These are phyloP conservation scores for Austroboletus festivus DNA, from an alignment of 768 basidiomycete genomes.

Conservation along the genomic window DNA sequence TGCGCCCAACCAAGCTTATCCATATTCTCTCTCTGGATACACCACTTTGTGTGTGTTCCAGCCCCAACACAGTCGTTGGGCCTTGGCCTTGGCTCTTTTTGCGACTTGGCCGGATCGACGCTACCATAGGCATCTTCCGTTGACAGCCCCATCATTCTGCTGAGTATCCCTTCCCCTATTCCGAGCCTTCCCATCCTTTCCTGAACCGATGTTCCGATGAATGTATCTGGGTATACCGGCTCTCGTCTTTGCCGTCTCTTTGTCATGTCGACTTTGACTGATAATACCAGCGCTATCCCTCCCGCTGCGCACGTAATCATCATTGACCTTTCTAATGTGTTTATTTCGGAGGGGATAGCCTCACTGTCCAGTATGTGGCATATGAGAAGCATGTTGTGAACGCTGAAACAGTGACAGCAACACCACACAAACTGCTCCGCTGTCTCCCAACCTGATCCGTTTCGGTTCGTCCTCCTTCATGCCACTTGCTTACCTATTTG, in stretches of 20 bases:
- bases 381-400: not conserved
- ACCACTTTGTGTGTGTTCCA: too few species aligned
- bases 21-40: not conserved
- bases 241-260: too few species aligned
- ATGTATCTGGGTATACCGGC: too few species aligned
- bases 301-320: slow-evolving; percentile 15
- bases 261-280: too few species aligned
- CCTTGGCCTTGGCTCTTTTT: slow-evolving; percentile 8
- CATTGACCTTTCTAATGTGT: slow-evolving; percentile 6
- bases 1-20: slow-evolving; percentile 3
- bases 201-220: slow-evolving; percentile 3
- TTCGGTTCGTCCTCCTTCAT: slow-evolving; percentile 2
- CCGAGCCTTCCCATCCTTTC: not conserved
- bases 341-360: slow-evolving; percentile 7
- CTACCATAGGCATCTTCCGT: not conserved
- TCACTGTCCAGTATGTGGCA: not conserved
- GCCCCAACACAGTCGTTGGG: not conserved
- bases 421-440: slow-evolving; percentile 4
- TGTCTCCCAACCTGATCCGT: slow-evolving; percentile 6
- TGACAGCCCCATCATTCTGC: slow-evolving; percentile 2
- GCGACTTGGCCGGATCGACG: slow-evolving; percentile 28
- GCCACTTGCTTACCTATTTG: slow-evolving; percentile 13
- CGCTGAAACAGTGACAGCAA: slow-evolving; percentile 5
- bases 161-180: not conserved
- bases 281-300: too few species aligned